A percentile compares a stretch with the other conserved stretches of the same genome.
phyloP scores from a whole-genome alignment of 805 yeast species.

The Yamadazyma scolyti region DNA sequence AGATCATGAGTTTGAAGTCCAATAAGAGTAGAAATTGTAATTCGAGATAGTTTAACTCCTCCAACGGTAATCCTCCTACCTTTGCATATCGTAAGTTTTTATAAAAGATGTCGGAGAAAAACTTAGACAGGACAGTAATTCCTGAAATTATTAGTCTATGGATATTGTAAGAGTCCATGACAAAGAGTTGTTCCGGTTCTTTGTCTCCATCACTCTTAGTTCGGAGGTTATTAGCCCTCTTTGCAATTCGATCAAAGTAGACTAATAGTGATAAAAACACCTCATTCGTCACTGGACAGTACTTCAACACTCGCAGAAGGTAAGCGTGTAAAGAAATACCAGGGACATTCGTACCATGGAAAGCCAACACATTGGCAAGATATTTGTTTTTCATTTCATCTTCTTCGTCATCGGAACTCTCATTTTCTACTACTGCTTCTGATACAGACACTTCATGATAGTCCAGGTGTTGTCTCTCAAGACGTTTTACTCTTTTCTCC shows the following conservation, averaged over 20 bases:
- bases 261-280: conserved; percentile 87
- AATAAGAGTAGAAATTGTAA: conserved; percentile 79
- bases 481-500: conserved; percentile 25
- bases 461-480: conserved; percentile 14
- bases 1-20: conserved; percentile 84
- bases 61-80: conserved; percentile 91
- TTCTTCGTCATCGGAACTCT: conserved; percentile 31
- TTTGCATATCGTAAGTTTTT: conserved; percentile 92
- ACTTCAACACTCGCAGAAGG: conserved; percentile 83
- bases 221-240: conserved; percentile 64
- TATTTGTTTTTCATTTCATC: conserved; percentile 48
- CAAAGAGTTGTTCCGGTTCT: conserved; percentile 60
- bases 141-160: conserved; percentile 94
- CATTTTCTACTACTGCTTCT: conserved; percentile 10
- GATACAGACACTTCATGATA: conserved; percentile 4
- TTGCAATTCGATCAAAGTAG: conserved; percentile 91
- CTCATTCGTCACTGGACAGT: conserved; percentile 98
- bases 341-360: conserved; percentile 94
- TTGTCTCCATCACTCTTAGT: conserved; percentile 20
- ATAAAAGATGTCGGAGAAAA: conserved; percentile 91
- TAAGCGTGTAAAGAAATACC: conserved; percentile 92
- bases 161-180: conserved; percentile 93
- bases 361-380: conserved; percentile 73
- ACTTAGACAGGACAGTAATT: conserved; percentile 91
- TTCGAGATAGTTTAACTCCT: conserved; percentile 89